Evolutionary conservation across 306 rosid genomes (phyloP), one percentile per base, ranked within the genome.

Genomic region (Vigna nakashimae): DNA sequence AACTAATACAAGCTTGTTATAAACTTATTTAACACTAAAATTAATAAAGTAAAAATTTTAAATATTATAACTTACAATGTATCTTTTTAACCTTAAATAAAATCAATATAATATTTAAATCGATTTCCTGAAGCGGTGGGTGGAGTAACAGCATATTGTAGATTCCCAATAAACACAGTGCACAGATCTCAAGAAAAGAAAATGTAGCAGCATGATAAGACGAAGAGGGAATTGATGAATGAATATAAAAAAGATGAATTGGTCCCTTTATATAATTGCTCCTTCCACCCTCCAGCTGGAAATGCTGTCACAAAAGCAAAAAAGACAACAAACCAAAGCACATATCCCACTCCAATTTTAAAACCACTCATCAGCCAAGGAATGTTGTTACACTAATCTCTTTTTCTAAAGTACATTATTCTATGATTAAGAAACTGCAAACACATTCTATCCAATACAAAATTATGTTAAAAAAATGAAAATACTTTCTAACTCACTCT

Each of bases 221-320:
- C 0, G 18, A 12, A 30, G 71, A 12, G 30, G 48, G 68, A 53
- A 65, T 32, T 66, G 55, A 32, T 45, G 52, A 24, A 22, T 15
- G 68, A 68, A 45, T 24, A 48, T 46, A 56, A 79, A 38, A 74
- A 74, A 73, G 45, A 40, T 16, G 40, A 46, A 48, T 57, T 64
- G 63, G 63, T 6, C 48, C 20, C 51, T 26, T 71, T 50, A 3
- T 24, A 14, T 65, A 4, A 73, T 78, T 81, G 83, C 59, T 45
- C 43, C 53, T 69, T 11, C 69, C 40, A 36, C 30, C 24, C 12
- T 83, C 84, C 88, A 91, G 89, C 92, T 91, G 93, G 86, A 85
- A 84, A 79, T 77, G 85, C 81, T 71, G 68, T 79, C 71, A 14
- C 52, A 74, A 79, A 68, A 65, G 81, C 60, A 43, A 26, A 66